Base-by-base conservation (phyloP, 2,329 filamentous ascomycete genomes). In the Sarocladium strictum region DNA sequence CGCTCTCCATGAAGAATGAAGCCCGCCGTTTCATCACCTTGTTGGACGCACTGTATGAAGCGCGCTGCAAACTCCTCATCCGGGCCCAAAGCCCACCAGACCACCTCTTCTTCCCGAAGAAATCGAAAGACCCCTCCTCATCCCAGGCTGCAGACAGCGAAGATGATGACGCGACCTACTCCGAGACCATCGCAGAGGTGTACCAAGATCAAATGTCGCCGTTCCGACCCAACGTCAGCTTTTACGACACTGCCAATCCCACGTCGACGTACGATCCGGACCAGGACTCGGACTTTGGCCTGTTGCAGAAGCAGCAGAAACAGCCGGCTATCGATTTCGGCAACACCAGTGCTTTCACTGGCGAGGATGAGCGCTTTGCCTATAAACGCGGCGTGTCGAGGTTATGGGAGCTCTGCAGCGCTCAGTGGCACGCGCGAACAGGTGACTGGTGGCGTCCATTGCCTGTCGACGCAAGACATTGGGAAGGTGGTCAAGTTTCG, bases 341-440 rank as follows among this genome's bases (percentile, higher is more conserved):
- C 51, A 83, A 85, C 58, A 79, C 85, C 0, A 21, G 50, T 19
- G 83, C 80, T 0, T 87, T 93, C 62, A 92, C 86, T 0, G 89
- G 89, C 12, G 87, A 92, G 65, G 89, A 93, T 66, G 89, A 93
- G 67, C 76, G 83, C 12, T 94, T 94, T 65, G 89, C 89, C 0
- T 92, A 90, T 61, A 89, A 89, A 68, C 77, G 89, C 23, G 89
- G 89, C 2, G 77, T 83, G 41, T 89, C 85, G 59, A 75, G 89
- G n/a, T 72, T 94, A 2, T 94, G 88, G 89, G 88, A 94, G 70
- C 83, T 94, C 65, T 93, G 88, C 67, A 83, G 87, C 17, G 76
- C 74, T 35, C 74, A 79, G 57, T 93, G 89, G 89, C 89, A 90
- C 72, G 76, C 77, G 2, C 72, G 87, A 47, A 73, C 70, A 3